Evolutionary conservation across 345 rosid genomes (phyloP).

Genomic region (Camelina sativa): DNA sequence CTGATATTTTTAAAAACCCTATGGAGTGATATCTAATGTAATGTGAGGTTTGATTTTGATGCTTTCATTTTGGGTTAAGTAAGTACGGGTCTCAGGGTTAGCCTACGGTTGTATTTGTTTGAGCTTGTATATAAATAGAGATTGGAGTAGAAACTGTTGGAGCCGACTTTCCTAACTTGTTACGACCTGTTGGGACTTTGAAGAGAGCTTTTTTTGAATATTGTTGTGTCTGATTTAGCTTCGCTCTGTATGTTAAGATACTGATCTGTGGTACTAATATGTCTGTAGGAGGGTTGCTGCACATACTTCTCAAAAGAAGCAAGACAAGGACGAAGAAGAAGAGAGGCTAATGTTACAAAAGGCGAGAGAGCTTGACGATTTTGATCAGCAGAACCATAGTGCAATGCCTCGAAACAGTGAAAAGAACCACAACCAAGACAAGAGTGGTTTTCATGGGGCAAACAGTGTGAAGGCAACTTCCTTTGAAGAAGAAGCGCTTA

Average conservation of each 20-base stretch:
- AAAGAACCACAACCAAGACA: conserved; percentile 68
- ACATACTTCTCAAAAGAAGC: conserved; percentile 70
- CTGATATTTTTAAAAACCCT: neutral
- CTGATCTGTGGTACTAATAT: neutral
- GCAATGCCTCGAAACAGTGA: conserved; percentile 87
- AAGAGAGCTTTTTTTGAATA: neutral
- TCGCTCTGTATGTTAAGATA: neutral
- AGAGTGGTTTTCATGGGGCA: conserved; percentile 92
- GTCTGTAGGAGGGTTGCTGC: conserved; percentile 71
- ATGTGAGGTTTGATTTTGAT: neutral
- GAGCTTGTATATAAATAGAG: conserved; percentile 4
- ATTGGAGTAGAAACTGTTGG: neutral
- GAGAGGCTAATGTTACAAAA: conserved; percentile 70
- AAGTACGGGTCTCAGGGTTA: conserved; percentile 8
- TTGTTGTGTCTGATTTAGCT: neutral
- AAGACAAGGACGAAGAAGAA: conserved; percentile 84
- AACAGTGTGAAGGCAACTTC: conserved; percentile 92
- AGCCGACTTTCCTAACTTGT: neutral
- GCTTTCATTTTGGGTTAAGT: neutral
- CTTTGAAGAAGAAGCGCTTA: conserved; percentile 92
- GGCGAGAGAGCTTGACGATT: conserved; percentile 87
- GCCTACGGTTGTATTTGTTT: conserved; percentile 16
- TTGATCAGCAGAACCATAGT: conserved; percentile 96
- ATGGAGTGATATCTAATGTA: neutral
- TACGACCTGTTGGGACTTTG: neutral